Conservation (phyloP, 805 yeast species). For the Hanseniaspora mollemarum region DNA sequence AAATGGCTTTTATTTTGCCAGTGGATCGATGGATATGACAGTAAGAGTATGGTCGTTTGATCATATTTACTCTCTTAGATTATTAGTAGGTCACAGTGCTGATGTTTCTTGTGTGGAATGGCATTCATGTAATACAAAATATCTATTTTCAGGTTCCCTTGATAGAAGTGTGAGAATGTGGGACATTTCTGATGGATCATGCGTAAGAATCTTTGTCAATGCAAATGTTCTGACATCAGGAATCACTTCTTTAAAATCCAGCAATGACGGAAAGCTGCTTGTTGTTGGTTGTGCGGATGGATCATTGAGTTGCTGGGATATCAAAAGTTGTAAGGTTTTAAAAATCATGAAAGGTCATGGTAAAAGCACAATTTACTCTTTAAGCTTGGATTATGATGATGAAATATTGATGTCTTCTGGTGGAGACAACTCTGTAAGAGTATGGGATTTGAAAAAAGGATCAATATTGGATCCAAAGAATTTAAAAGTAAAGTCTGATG, state of each 20-base stretch:
- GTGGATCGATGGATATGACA: conserved; percentile 94
- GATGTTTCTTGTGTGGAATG: conserved; percentile 92
- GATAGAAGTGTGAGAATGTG: conserved; percentile 97
- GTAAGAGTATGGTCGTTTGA: conserved; percentile 97
- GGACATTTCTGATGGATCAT: conserved; percentile 82
- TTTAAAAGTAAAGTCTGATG: conserved; percentile 19
- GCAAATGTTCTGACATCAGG: conserved; percentile 46
- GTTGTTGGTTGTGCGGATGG: conserved; percentile 94
- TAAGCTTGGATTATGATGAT: conserved; percentile 79
- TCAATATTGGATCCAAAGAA: conserved; percentile 50
- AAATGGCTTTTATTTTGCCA: conserved; percentile 93
- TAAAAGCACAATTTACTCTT: conserved; percentile 67
- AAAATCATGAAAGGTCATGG: conserved; percentile 96
- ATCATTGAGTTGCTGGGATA: conserved; percentile 82
- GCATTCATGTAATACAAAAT: conserved; percentile 84
- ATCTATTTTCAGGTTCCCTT: conserved; percentile 86
- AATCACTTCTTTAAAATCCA: conserved; percentile 69
- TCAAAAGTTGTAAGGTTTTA: conserved; percentile 76
- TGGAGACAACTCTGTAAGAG: conserved; percentile 83
- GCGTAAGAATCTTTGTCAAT: conserved; percentile 85
- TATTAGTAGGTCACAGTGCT: conserved; percentile 92
- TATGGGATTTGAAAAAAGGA: conserved; percentile 87
- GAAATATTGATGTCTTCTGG: conserved; percentile 82
- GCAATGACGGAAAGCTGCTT: conserved; percentile 95
- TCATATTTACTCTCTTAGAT: conserved; percentile 88